Evolutionary conservation across 2,329 filamentous ascomycete genomes (phyloP), one percentile per base, ranked within the genome.

Genomic region (Trichoderma koningii): DNA sequence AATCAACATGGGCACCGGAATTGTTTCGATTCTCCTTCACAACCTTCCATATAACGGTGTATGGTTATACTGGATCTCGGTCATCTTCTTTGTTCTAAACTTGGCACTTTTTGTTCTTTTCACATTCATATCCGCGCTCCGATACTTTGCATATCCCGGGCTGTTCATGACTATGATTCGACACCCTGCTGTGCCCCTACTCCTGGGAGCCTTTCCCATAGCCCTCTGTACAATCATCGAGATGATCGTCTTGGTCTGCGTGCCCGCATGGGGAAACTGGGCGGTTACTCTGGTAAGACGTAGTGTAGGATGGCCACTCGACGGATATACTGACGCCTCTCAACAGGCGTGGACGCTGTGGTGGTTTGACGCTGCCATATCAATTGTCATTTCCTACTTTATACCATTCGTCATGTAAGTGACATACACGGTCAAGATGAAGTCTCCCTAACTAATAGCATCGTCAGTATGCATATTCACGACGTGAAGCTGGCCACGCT

Each of bases 321-420:
- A 60, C 15, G 9, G 3, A 30, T 15, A 26, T 42, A 41, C 21
- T 51, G 9, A 51, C 7, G 6, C 41, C 1, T 42, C 2, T 21
- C 3, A 28, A 19, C 23, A 60, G 56, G 56, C 56, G 28, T 60
- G 56, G 56, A 28, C 45, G 5, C 10, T 60, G 34, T 60, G 56
- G 56, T 60, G 56, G 56, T 42, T 60, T 51, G 56, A 60, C 4
- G 45, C 45, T 17, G 56, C 45, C n/a, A 41, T 60, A 17, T 60
- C 56, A 5, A 42, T 60, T n/a, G 28, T 60, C 41, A 60, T 51
- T 28, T 51, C 30, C 21, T 60, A 60, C 34, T 42, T 30, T 45
- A 51, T 60, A 28, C 56, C 56, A 50, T 60, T 60, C 19, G 34
- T 60, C 30, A 60, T 60, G 56, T 60, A 51, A 60, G 45, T 23